Percentiles rank a stretch among this genome's conserved stretches.
Evolutionary conservation across 1,284 basidiomycete genomes (phyloP).

Genomic region (Trichosporon coremiiforme): DNA sequence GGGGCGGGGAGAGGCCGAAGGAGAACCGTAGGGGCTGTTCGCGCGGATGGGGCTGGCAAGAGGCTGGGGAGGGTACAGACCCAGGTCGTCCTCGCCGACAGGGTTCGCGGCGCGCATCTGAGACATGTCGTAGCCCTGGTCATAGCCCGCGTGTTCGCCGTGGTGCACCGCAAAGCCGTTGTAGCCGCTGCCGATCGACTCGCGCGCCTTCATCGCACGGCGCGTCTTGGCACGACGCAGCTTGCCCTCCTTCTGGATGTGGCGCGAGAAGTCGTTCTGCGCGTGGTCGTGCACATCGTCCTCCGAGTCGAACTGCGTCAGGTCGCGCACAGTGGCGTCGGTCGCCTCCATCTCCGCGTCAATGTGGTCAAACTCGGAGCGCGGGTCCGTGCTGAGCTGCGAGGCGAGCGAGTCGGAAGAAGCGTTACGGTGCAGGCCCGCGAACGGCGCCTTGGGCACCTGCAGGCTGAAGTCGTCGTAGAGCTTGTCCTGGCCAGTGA

Average conservation of each 20-base stretch:
- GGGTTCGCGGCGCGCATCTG: not conserved
- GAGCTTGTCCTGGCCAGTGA: constrained; percentile 17
- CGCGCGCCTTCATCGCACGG: constrained; percentile 33
- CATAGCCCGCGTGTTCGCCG: not conserved
- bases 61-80: constrained; percentile 10
- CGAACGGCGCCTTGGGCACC: constrained; percentile 47
- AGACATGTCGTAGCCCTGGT: constrained; percentile 5
- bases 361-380: constrained; percentile 59
- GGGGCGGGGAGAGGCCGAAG: not conserved
- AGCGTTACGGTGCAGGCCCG: constrained; percentile 37
- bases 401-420: constrained; percentile 51
- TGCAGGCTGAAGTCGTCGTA: constrained; percentile 20
- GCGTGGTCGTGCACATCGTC: constrained; percentile 70
- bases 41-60: not conserved
- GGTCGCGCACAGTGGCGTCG: constrained; percentile 58
- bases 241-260: constrained; percentile 69
- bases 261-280: constrained; percentile 65
- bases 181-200: constrained; percentile 32
- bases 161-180: constrained; percentile 15
- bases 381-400: constrained; percentile 48
- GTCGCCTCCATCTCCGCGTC: constrained; percentile 28
- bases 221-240: constrained; percentile 64
- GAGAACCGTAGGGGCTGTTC: constrained; percentile 15
- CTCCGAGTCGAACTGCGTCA: constrained; percentile 81
- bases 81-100: constrained; percentile 20